A percentile compares a stretch with the other conserved stretches of the same genome.
phyloP scores from a whole-genome alignment of 2,329 filamentous ascomycete genomes.

The Talaromyces rugulosus region DNA sequence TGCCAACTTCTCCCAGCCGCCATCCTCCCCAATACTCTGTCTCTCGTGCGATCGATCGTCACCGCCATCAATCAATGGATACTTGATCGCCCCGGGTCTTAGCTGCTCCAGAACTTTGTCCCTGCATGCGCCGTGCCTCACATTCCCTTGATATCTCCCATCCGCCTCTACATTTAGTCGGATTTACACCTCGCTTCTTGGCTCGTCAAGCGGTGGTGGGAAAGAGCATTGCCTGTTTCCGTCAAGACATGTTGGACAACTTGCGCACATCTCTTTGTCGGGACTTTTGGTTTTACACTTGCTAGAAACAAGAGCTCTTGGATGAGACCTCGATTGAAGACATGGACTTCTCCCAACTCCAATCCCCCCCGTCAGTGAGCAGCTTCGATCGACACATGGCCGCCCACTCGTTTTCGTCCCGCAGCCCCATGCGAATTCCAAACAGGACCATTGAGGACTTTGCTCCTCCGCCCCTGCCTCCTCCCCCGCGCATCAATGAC shows the following conservation, averaged over 20 bases:
- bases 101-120: not conserved
- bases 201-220: not conserved
- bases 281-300: not conserved
- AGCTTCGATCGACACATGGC: conserved; percentile 28
- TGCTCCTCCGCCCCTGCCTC: conserved; percentile 61
- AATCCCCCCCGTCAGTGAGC: conserved; percentile 39
- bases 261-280: not conserved
- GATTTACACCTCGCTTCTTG: not conserved
- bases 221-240: not conserved
- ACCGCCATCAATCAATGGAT: not conserved
- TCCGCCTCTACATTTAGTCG: not conserved
- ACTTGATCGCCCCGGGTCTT: not conserved
- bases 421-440: conserved; percentile 61
- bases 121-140: not conserved
- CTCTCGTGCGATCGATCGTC: not conserved
- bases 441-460: conserved; percentile 44
- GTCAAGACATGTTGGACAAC: not conserved
- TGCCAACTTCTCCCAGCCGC: not conserved
- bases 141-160: not conserved
- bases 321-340: conserved; percentile 16
- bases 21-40: not conserved
- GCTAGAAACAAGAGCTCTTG: not conserved
- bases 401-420: conserved; percentile 34
- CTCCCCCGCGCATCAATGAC: conserved; percentile 58
- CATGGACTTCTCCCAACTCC: conserved; percentile 43